Evolutionary conservation across 371 early-diverging fungal species (phyloP), one percentile per base, ranked within the genome.

Genomic region (Mortierella sp.): DNA sequence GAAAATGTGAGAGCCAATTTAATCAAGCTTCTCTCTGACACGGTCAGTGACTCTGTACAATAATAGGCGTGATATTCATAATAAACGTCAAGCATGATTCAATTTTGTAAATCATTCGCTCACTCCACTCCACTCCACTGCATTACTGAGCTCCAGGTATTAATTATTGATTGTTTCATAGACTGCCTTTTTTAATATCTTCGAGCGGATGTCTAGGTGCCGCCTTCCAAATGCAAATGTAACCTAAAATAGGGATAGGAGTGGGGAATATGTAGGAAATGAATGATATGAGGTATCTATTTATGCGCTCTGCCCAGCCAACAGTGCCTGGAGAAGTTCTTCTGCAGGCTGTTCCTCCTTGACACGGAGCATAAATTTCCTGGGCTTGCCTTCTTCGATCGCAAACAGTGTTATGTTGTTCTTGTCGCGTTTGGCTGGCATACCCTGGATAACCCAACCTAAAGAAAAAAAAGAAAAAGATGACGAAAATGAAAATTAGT

Each of bases 401-500:
- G 63, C 72, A 66, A 81, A 81, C 8, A 81, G 16, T 2, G 75
- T 75, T 35, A 81, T 47, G 0, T 37, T 47, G 11, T 37, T 76
- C 67, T 73, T 43, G 0, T 72, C 60, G 10, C 73, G 69, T 35
- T 62, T 62, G 1, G 83, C 59, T 2, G 66, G 52, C 73, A 81
- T 70, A 11, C 68, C 68, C 26, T 60, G 73, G 51, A 73, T 73
- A 30, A 81, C 66, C 81, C 81, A 81, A 61, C 76, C 79, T 79
- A 52, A 8, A 24, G 35, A 24, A 61, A 37, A 57, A 47, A 55
- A 14, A 39, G 35, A 61, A 10, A 61, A 5, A 37, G 35, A 39
- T 61, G 4, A 10, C 20, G 26, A 24, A 43, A 45, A 26, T 20
- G 24, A 26, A 43, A 26, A 8, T 35, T 10, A 49, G n/a, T 20